phyloP scores from a whole-genome alignment of 768 basidiomycete genomes.

The Amylocystis lapponica region DNA sequence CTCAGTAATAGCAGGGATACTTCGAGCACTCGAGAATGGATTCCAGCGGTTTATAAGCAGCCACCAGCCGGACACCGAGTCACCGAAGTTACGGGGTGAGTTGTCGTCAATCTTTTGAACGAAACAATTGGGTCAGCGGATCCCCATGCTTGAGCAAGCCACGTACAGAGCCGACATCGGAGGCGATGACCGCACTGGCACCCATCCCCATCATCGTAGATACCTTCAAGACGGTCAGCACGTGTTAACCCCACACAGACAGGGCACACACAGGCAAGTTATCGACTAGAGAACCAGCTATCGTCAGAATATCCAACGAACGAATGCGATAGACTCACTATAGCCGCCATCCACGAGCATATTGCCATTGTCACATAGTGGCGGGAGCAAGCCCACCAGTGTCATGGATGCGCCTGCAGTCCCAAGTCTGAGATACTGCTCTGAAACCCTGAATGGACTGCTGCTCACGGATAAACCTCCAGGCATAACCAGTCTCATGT shows the following conservation, averaged over 20 bases:
- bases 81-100: conserved; percentile 90
- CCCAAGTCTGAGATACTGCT: too few relatives aligned
- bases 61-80: conserved; percentile 96
- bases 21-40: conserved; percentile 73
- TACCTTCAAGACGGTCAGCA: conserved; percentile 41
- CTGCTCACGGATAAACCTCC: conserved; percentile 79
- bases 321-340: conserved; percentile 38
- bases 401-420: conserved; percentile 90
- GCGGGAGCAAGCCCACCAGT: conserved; percentile 89
- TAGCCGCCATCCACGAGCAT: conserved; percentile 90
- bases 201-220: conserved; percentile 91
- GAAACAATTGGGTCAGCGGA: background rate
- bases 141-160: background rate
- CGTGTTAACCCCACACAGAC: background rate
- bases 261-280: conserved; percentile 66
- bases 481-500: conserved; percentile 97
- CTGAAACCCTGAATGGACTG: background rate
- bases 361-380: conserved; percentile 89
- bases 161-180: conserved; percentile 85
- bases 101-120: conserved; percentile 71
- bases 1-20: conserved; percentile 85
- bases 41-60: conserved; percentile 90
- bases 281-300: conserved; percentile 50
- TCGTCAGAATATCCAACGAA: conserved; percentile 2
- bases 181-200: conserved; percentile 84